These are phyloP conservation scores for Phialophora macrospora DNA, from an alignment of 2,329 filamentous ascomycete genomes.

Conservation along the genomic window DNA sequence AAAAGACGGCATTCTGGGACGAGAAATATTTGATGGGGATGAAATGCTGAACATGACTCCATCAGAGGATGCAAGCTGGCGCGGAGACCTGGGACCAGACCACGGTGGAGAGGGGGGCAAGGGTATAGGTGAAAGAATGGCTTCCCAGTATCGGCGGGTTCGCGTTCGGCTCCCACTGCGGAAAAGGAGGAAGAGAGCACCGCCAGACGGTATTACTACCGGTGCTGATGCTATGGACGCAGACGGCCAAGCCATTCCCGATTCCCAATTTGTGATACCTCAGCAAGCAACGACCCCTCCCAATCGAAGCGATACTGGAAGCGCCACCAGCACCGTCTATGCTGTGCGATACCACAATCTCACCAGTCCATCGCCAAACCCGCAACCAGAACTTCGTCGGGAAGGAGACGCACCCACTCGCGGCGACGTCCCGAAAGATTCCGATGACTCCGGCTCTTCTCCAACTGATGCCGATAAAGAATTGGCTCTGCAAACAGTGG, in stretches of 20 bases:
- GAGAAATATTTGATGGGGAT: slow-evolving; percentile 91
- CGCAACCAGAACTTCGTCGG: slow-evolving; percentile 15
- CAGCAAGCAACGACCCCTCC: slow-evolving; percentile 58
- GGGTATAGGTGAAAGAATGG: slow-evolving; percentile 20
- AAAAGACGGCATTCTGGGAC: slow-evolving; percentile 87
- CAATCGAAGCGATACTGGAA: slow-evolving; percentile 65
- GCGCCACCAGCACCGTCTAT: slow-evolving; percentile 67
- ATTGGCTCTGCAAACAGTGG: slow-evolving; percentile 34
- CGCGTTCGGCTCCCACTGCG: slow-evolving; percentile 28
- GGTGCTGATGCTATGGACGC: slow-evolving; percentile 32
- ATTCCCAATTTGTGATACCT: slow-evolving; percentile 40
- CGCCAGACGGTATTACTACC: slow-evolving; percentile 31
- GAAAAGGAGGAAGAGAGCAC: slow-evolving; percentile 28
- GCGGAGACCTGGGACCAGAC: slow-evolving; percentile 28
- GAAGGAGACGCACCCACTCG: background rate
- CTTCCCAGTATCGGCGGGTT: slow-evolving; percentile 24
- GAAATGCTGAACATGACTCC: slow-evolving; percentile 79
- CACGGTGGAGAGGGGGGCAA: slow-evolving; percentile 21
- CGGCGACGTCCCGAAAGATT: slow-evolving; percentile 20
- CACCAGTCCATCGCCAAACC: slow-evolving; percentile 51
- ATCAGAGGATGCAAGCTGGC: slow-evolving; percentile 61
- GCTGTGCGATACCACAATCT: slow-evolving; percentile 65
- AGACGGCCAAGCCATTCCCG: slow-evolving; percentile 46
- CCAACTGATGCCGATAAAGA: slow-evolving; percentile 29
- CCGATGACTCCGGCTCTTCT: slow-evolving; percentile 17